phyloP scores from a whole-genome alignment of 148 eudicot species.

The Gaultheria prostrata region DNA sequence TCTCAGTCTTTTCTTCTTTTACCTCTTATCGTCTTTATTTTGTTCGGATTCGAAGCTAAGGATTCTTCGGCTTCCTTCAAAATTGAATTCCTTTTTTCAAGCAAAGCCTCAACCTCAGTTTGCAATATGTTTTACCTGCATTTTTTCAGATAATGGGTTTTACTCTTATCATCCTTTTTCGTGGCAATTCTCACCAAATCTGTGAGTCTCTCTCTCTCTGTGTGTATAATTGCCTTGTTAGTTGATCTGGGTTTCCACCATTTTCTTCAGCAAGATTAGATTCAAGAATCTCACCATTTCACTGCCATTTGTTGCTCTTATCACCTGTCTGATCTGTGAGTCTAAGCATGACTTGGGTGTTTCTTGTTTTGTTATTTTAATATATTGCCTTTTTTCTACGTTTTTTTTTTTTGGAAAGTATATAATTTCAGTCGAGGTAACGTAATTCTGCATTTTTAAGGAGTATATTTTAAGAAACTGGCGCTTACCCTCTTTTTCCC shows the following conservation, averaged over 20 bases:
- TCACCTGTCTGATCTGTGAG: constrained; percentile 17
- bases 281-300: constrained; percentile 1
- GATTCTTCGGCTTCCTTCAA: not conserved
- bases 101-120: not conserved
- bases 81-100: not conserved
- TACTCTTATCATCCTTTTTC: constrained; percentile 12
- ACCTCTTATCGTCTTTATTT: not conserved
- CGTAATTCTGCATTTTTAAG: not conserved
- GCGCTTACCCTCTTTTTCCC: not conserved
- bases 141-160: constrained; percentile 6
- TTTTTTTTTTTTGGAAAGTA: not conserved
- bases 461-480: not conserved
- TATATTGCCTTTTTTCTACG: not conserved
- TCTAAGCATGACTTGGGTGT: not conserved
- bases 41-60: constrained; percentile 2
- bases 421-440: not conserved
- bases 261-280: constrained; percentile 11
- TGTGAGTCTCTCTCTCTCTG: constrained; percentile 18
- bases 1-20: not conserved
- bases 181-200: constrained; percentile 13
- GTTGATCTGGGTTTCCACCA: constrained; percentile 10
- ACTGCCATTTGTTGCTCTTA: constrained; percentile 7
- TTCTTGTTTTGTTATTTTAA: not conserved
- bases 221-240: not conserved
- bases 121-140: not conserved